Evolutionary conservation across 176 grass and related monocot species (phyloP).

Genomic region (Dactylis glomerata): DNA sequence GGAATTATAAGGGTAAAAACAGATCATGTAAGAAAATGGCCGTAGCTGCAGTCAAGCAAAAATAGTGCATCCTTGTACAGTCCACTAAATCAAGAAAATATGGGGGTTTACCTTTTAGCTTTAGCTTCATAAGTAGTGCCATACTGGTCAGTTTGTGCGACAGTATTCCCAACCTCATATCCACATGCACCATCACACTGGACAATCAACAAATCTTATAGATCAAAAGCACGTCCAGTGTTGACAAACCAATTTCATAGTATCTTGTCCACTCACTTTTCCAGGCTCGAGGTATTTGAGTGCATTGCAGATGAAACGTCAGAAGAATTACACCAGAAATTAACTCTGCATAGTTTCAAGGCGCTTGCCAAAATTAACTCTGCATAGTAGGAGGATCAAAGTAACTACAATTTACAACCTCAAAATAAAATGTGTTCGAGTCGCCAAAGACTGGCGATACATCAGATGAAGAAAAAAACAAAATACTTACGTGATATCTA

Average conservation of each 20-base stretch:
- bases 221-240: slow-evolving; percentile 17
- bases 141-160: not conserved
- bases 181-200: slow-evolving; percentile 5
- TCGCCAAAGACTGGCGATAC: too few species aligned
- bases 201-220: slow-evolving; percentile 16
- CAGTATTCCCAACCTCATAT: slow-evolving; percentile 11
- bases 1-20: not conserved
- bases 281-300: slow-evolving; percentile 31
- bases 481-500: too few species aligned
- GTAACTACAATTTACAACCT: not conserved
- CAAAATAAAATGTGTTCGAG: too few species aligned
- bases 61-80: not conserved
- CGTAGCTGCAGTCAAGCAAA: too few species aligned
- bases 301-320: slow-evolving; percentile 26
- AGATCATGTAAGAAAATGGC: not conserved
- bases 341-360: slow-evolving; percentile 28
- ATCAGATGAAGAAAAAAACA: too few species aligned
- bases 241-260: slow-evolving; percentile 13
- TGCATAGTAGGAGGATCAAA: slow-evolving; percentile 20
- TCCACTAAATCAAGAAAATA: not conserved
- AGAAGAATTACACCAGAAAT: slow-evolving; percentile 18
- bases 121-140: slow-evolving; percentile 16
- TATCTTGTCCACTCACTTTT: slow-evolving; percentile 10
- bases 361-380: slow-evolving; percentile 13
- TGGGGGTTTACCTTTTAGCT: slow-evolving; percentile 10